Conservation (phyloP, 306 rosid genomes). For the Inga leiocalycina region DNA sequence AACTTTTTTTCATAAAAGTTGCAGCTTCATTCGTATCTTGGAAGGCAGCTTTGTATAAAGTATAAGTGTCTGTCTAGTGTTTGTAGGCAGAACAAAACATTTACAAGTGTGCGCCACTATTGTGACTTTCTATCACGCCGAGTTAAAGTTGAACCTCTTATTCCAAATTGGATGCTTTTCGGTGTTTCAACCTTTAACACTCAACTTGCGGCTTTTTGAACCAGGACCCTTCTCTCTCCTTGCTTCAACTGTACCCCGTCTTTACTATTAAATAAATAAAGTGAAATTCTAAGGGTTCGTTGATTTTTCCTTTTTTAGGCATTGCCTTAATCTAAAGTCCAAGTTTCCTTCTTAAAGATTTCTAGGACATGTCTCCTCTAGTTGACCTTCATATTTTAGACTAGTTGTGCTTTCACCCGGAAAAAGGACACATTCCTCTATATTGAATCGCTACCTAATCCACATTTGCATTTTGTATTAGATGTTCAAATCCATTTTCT, state of each 20-base stretch:
- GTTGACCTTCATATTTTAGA: neutral
- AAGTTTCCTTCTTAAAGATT: neutral
- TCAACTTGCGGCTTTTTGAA: conserved; percentile 32
- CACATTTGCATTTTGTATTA: conserved; percentile 30
- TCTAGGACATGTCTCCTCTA: neutral
- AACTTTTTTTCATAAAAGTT: neutral
- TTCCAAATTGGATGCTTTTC: conserved; percentile 23
- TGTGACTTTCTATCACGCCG: conserved; percentile 22
- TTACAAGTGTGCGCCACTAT: conserved; percentile 32
- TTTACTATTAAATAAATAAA: neutral
- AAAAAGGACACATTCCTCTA: neutral
- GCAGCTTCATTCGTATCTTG: conserved; percentile 18
- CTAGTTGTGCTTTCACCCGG: too few relatives aligned
- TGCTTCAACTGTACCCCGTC: conserved; percentile 29
- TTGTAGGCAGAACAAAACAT: conserved; percentile 25
- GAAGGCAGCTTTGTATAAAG: conserved; percentile 41
- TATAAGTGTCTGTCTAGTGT: neutral
- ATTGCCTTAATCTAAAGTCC: neutral
- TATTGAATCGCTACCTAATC: neutral
- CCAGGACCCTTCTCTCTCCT: conserved; percentile 32
- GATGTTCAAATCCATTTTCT: conserved; percentile 24
- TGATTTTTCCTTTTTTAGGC: neutral
- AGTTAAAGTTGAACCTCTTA: conserved; percentile 24
- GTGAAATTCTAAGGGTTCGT: neutral
- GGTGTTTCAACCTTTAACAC: conserved; percentile 10